These are phyloP conservation scores for Pugionium dolabratum DNA, from an alignment of 345 rosid species.

Conservation along the genomic window DNA sequence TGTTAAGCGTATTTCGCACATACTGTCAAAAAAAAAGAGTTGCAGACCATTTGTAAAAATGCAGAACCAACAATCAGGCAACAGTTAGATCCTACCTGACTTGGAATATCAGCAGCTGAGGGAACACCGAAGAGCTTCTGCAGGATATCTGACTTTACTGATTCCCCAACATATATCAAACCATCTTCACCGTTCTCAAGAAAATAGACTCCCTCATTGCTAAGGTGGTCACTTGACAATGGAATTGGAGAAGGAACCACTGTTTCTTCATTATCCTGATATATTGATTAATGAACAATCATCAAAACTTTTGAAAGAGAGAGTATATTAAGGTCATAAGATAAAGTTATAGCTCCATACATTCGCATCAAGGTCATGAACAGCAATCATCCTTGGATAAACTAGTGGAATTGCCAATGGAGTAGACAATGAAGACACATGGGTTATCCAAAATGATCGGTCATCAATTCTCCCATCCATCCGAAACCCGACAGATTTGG, in stretches of 20 bases:
- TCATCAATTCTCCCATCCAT: conserved; percentile 88
- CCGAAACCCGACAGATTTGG: conserved; percentile 74
- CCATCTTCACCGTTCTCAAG: conserved; percentile 95
- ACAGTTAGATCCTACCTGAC: conserved; percentile 42
- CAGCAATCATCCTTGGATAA: conserved; percentile 82
- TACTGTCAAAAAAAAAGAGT: no score
- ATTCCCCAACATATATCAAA: conserved; percentile 74
- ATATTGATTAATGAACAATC: conserved; percentile 21
- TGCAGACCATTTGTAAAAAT: no score
- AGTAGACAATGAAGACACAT: conserved; percentile 69
- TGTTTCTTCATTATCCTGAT: conserved; percentile 61
- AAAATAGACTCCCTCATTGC: conserved; percentile 82
- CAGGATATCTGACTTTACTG: conserved; percentile 62
- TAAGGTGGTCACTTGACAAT: conserved; percentile 79
- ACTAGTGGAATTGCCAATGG: conserved; percentile 79
- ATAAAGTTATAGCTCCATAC: conserved; percentile 40
- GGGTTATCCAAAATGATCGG: conserved; percentile 80
- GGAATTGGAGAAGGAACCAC: conserved; percentile 68
- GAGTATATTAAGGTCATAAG: background rate
- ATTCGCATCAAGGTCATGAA: conserved; percentile 73
- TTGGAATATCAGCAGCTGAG: conserved; percentile 63
- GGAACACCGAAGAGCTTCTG: conserved; percentile 63
- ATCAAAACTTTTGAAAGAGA: conserved; percentile 7
- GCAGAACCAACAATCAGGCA: background rate
- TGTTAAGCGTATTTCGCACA: no score